Conservation (phyloP, 768 basidiomycete genomes). For the Candolleomyces aberdarensis region DNA sequence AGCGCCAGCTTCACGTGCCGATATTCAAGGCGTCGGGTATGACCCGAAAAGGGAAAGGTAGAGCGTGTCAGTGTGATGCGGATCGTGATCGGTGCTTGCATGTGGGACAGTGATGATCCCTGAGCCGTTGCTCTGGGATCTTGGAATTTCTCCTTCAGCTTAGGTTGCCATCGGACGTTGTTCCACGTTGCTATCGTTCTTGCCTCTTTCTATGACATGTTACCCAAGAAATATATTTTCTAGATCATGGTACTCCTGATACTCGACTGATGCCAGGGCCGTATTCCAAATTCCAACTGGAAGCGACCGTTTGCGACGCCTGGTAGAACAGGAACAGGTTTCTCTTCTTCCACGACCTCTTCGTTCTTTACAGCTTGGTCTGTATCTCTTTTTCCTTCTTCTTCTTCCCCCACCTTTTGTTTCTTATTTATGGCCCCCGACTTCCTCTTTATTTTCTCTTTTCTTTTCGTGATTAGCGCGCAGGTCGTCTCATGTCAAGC, state of each 20-base stretch:
- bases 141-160: not conserved
- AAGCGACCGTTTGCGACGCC: not conserved
- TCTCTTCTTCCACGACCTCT: not conserved
- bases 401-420: not conserved
- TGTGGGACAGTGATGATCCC: not conserved
- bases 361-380: not conserved
- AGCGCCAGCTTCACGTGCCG: too few species aligned
- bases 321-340: not conserved
- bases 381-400: not conserved
- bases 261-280: not conserved
- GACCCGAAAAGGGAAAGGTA: too few species aligned
- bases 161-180: not conserved
- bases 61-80: too few species aligned
- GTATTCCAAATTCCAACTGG: not conserved
- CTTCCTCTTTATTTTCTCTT: not conserved
- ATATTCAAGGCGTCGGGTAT: too few species aligned
- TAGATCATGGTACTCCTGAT: too few species aligned
- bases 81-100: too few species aligned
- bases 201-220: not conserved
- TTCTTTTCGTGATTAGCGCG: conserved; percentile 3
- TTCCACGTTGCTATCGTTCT: not conserved
- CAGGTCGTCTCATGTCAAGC: conserved; percentile 6
- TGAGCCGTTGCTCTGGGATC: not conserved
- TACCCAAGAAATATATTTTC: too few species aligned
- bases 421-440: conserved; percentile 1